These are phyloP conservation scores for Pseudonitzschia delicatissima DNA, from an alignment of 108 stramenopile species.

Conservation along the genomic window DNA sequence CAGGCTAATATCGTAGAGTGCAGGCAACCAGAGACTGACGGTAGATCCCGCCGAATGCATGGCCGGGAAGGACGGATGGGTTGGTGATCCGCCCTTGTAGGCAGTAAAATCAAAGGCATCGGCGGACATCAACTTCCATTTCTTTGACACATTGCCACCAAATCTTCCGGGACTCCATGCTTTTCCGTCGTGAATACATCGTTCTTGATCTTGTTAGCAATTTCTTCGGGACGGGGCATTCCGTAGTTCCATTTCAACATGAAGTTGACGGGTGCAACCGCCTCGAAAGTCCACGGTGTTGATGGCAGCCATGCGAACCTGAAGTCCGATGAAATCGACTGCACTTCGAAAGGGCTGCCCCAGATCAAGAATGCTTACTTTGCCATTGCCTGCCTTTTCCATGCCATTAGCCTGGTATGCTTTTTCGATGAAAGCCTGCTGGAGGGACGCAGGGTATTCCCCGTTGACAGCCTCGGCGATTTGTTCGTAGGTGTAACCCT, in stretches of 20 bases:
- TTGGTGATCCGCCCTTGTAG: slow-evolving; percentile 31
- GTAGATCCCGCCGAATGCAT: slow-evolving; percentile 41
- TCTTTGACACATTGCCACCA: slow-evolving; percentile 7
- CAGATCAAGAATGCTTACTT: slow-evolving; percentile 6
- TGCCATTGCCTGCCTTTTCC: background rate
- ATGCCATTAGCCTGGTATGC: background rate
- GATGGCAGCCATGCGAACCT: slow-evolving; percentile 20
- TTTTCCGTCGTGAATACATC: slow-evolving; percentile 11
- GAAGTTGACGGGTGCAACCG: slow-evolving; percentile 31
- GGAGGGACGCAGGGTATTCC: slow-evolving; percentile 23
- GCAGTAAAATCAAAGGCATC: slow-evolving; percentile 32
- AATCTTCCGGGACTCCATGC: slow-evolving; percentile 20
- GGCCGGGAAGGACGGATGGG: slow-evolving; percentile 39
- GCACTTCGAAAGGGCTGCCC: slow-evolving; percentile 11
- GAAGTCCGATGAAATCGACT: slow-evolving; percentile 8
- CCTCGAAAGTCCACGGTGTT: slow-evolving; percentile 23
- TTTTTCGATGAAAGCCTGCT: background rate
- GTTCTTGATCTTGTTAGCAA: slow-evolving; percentile 20
- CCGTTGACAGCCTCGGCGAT: slow-evolving; percentile 32
- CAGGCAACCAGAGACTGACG: slow-evolving; percentile 29
- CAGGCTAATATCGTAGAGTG: slow-evolving; percentile 24
- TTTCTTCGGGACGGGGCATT: slow-evolving; percentile 39
- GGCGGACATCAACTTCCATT: background rate
- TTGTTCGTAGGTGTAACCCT: background rate
- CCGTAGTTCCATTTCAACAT: slow-evolving; percentile 33